Percentiles rank a stretch among this genome's conserved stretches.
phyloP scores from a whole-genome alignment of 2,329 filamentous ascomycete species.

The Colletotrichum destructivum region DNA sequence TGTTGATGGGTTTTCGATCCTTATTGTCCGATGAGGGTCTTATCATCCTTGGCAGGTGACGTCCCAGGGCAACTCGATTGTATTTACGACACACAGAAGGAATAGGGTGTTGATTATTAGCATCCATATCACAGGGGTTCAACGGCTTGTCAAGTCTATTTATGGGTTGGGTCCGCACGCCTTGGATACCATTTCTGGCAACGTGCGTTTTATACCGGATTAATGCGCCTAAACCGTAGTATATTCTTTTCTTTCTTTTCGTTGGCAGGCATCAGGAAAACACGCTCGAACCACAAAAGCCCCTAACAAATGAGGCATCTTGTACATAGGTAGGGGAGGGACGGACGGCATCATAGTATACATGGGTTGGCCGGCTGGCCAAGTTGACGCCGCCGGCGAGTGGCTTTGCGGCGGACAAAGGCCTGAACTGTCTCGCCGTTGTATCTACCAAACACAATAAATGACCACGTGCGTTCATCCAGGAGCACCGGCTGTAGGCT shows the following conservation, averaged over 20 bases:
- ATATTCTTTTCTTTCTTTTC: background rate
- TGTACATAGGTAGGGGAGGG: conserved; percentile 1
- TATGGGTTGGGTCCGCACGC: background rate
- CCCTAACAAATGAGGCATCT: conserved; percentile 5
- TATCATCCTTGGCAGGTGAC: background rate
- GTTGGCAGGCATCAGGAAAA: background rate
- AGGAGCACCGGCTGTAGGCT: background rate
- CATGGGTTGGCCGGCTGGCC: background rate
- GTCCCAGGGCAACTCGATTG: background rate
- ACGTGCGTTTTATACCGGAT: conserved; percentile 7
- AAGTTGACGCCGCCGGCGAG: background rate
- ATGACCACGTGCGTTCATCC: background rate
- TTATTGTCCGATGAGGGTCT: conserved; percentile 61
- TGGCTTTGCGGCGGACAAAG: background rate
- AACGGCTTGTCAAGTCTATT: background rate
- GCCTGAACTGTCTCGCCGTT: background rate
- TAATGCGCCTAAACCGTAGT: conserved; percentile 1
- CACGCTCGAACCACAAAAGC: background rate
- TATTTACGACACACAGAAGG: background rate
- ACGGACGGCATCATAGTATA: background rate
- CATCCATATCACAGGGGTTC: background rate
- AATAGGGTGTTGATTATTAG: background rate
- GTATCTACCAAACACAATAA: background rate
- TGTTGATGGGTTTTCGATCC: conserved; percentile 88
- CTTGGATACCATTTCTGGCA: conserved; percentile 22